These are phyloP conservation scores for Ustilago loliicola DNA, from an alignment of 1,284 basidiomycete genomes.

Conservation along the genomic window DNA sequence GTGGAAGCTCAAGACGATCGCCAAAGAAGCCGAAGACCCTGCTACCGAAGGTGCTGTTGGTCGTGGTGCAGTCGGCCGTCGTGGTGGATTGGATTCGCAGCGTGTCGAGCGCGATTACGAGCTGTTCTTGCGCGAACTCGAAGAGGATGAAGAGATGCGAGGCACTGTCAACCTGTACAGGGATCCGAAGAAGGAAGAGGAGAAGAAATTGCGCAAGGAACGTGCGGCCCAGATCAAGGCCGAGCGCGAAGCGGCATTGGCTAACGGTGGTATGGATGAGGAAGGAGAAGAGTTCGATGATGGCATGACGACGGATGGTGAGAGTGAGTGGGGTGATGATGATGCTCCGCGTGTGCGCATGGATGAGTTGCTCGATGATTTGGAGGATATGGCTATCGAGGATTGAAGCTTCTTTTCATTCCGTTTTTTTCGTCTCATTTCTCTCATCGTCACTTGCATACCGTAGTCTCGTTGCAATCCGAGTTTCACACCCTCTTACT, in stretches of 20 bases:
- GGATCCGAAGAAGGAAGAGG: constrained; percentile 74
- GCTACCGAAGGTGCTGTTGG: constrained; percentile 71
- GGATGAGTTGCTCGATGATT: constrained; percentile 90
- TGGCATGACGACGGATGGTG: constrained; percentile 67
- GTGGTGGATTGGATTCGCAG: constrained; percentile 89
- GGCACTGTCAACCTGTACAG: constrained; percentile 86
- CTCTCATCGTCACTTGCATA: constrained; percentile 10
- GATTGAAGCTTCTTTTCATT: constrained; percentile 16
- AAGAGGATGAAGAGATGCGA: constrained; percentile 95
- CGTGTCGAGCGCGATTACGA: constrained; percentile 98
- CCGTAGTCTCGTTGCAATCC: constrained; percentile 10
- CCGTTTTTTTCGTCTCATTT: not conserved
- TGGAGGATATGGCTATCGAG: constrained; percentile 75
- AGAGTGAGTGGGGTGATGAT: constrained; percentile 86
- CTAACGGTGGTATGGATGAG: constrained; percentile 73
- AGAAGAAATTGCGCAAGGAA: constrained; percentile 69
- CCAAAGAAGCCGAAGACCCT: constrained; percentile 84
- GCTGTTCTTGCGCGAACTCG: constrained; percentile 91
- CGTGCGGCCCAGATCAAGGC: constrained; percentile 61
- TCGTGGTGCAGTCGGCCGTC: constrained; percentile 86
- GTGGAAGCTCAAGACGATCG: constrained; percentile 93
- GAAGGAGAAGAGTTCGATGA: constrained; percentile 57
- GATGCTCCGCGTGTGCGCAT: constrained; percentile 73
- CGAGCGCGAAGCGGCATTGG: constrained; percentile 69
- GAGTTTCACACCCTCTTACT: not conserved